Evolutionary conservation across 192 early-diverging fungal species (phyloP).

Genomic region (Backusella luteola): DNA sequence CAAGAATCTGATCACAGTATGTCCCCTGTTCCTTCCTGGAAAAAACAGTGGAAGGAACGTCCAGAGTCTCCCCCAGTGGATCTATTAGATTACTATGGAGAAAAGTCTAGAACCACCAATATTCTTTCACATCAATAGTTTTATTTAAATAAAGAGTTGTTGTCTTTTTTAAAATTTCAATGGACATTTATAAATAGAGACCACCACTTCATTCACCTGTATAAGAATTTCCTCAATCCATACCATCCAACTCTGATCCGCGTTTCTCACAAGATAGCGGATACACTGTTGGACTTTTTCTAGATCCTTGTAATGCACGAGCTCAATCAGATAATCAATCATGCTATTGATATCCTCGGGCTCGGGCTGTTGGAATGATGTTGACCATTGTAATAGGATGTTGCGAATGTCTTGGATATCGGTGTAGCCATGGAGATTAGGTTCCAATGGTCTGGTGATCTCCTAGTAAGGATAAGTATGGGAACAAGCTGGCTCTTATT

Average conservation of each 20-base stretch:
- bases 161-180: background rate
- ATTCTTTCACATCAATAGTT: background rate
- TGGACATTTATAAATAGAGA: background rate
- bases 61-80: background rate
- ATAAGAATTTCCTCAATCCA: background rate
- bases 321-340: slow-evolving; percentile 22
- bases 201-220: background rate
- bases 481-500: background rate
- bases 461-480: background rate
- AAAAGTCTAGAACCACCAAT: background rate
- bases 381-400: slow-evolving; percentile 23
- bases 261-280: background rate
- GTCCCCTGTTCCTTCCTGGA: no score
- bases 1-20: no score
- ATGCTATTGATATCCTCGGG: slow-evolving; percentile 33
- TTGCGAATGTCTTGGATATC: slow-evolving; percentile 22
- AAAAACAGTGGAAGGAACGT: background rate
- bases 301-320: slow-evolving; percentile 27
- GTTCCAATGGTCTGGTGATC: background rate
- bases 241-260: background rate
- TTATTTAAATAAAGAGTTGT: background rate
- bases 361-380: slow-evolving; percentile 15
- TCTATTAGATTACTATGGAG: background rate
- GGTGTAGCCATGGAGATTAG: slow-evolving; percentile 20
- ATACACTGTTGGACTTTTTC: slow-evolving; percentile 12